Percentiles rank a stretch among this genome's conserved stretches.
phyloP scores from a whole-genome alignment of 352 stramenopile genomes.

The Phytopythium kandeliae region DNA sequence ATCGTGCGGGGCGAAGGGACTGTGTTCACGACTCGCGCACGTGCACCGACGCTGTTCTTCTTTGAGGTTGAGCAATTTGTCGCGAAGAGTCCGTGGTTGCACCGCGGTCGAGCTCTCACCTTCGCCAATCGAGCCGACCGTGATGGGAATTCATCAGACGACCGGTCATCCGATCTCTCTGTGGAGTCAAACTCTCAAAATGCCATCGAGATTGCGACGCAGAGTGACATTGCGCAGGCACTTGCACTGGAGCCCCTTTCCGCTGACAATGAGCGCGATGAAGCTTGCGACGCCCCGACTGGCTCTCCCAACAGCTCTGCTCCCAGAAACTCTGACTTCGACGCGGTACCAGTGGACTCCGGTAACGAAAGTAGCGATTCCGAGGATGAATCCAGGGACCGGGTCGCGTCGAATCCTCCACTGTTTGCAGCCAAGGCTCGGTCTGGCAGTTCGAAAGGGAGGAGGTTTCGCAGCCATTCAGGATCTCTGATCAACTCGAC shows the following conservation, averaged over 20 bases:
- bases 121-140: slow-evolving; percentile 28
- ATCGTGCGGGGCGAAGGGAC: slow-evolving; percentile 68
- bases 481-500: slow-evolving; percentile 58
- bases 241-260: slow-evolving; percentile 49
- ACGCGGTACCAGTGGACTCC: slow-evolving; percentile 8
- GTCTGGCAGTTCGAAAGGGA: slow-evolving; percentile 32
- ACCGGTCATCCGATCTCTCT: background rate
- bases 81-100: slow-evolving; percentile 48
- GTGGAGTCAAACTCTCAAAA: slow-evolving; percentile 29
- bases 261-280: slow-evolving; percentile 28
- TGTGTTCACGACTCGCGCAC: slow-evolving; percentile 84
- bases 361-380: slow-evolving; percentile 26
- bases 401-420: slow-evolving; percentile 48
- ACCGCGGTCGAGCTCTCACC: slow-evolving; percentile 35
- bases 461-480: slow-evolving; percentile 34
- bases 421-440: slow-evolving; percentile 18
- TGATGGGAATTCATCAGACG: slow-evolving; percentile 12
- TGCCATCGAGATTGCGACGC: slow-evolving; percentile 70
- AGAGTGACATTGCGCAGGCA: slow-evolving; percentile 65
- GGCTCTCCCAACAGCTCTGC: slow-evolving; percentile 11
- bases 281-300: slow-evolving; percentile 19
- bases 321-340: slow-evolving; percentile 6
- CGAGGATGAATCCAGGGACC: slow-evolving; percentile 38
- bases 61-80: slow-evolving; percentile 72
- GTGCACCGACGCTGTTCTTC: slow-evolving; percentile 75